Base-by-base conservation (phyloP, 345 rosid genomes). In the Hibiscus mutabilis region DNA sequence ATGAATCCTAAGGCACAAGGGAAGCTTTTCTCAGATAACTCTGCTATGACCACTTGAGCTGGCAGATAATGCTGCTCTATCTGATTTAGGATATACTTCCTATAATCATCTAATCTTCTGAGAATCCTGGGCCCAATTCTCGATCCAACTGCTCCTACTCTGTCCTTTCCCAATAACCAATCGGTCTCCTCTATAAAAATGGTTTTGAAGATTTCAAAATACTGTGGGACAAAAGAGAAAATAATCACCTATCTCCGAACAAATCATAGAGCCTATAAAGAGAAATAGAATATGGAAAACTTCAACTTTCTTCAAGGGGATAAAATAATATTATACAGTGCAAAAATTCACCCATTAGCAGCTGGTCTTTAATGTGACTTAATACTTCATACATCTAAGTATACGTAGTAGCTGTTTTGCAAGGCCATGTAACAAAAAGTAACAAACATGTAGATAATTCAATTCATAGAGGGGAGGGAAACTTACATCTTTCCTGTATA, bases 401-500 rank as follows among this genome's bases (percentile, higher is more conserved):
- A 42, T 13, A 10, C 29, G 40, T 40, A 46, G 9, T 10, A 15
- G 24, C 35, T 25, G 46, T 42, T 51, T 37, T 15, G 25, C 4
- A 67, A 59, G 37, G 18, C 11, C 15, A 68, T 42, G 8, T 6
- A 72, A 9, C 6, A 27, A 31, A 5, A n/a, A 72, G 29, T 3
- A 69, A 69, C 16, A 31, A 68, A 64, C 73, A 46, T 8, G 72
- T 46, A 6, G 46, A 42, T 55, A 70, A 29, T 58, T 67, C 13
- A 73, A 29, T 58, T 67, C 16, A 47, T 31, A 46, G 63, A 61
- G 52, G 57, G 66, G 61, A 61, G 21, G 61, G 72, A 37, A 65
- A 81, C 96, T 90, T 82, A 86, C 97, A 79, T 91, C 97, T 84
- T 94, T 91, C 77, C 98, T 81, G 51, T 85, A 88, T 74, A 91